Conservation (phyloP, 352 stramenopile genomes). For the Globisporangium heterothallicum region DNA sequence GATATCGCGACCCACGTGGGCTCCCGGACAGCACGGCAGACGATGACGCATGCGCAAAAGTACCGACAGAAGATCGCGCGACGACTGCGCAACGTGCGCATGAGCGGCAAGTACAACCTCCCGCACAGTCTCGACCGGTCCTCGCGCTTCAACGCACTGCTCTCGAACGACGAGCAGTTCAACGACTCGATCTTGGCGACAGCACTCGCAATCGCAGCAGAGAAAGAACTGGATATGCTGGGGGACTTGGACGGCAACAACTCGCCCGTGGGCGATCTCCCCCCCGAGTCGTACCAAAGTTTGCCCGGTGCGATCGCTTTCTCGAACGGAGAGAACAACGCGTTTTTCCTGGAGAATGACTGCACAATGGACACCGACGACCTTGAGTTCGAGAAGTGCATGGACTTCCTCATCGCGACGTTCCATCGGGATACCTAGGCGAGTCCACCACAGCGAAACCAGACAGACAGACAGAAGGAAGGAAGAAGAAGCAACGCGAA, state of each 20-base stretch:
- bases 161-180: constrained; percentile 73
- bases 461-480: constrained; percentile 2
- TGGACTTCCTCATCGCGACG: constrained; percentile 76
- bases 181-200: constrained; percentile 77
- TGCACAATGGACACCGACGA: constrained; percentile 44
- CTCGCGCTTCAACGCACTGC: constrained; percentile 65
- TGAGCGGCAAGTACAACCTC: constrained; percentile 58
- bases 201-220: constrained; percentile 63
- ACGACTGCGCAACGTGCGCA: constrained; percentile 60
- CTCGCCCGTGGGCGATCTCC: constrained; percentile 23
- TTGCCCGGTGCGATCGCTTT: constrained; percentile 44
- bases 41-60: constrained; percentile 82
- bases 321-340: constrained; percentile 32
- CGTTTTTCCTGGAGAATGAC: constrained; percentile 41
- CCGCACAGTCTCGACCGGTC: constrained; percentile 65
- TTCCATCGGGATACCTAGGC: constrained; percentile 46
- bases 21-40: constrained; percentile 66
- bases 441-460: not conserved
- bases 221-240: constrained; percentile 66
- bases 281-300: constrained; percentile 41
- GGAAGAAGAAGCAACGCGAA: constrained; percentile 5
- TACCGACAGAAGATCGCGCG: constrained; percentile 81
- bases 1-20: constrained; percentile 70
- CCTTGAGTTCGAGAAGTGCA: constrained; percentile 75
- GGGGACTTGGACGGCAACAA: constrained; percentile 32